Conservation (phyloP, 805 yeast species). For the Teunomyces pallodes region DNA sequence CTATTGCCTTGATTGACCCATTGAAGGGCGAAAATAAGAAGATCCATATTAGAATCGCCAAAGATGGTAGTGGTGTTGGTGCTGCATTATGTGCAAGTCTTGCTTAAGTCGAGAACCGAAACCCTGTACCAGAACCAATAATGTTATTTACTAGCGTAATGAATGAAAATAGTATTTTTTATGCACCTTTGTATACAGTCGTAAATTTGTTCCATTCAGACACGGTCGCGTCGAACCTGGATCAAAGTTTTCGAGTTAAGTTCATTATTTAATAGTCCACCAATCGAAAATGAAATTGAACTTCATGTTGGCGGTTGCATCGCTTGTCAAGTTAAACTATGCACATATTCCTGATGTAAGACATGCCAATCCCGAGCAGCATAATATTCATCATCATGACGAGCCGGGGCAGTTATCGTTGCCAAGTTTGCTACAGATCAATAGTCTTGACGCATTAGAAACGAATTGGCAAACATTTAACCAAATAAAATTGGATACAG, state of each 20-base stretch:
- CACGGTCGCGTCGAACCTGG: not conserved
- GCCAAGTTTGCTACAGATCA: constrained; percentile 32
- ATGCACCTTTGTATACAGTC: not conserved
- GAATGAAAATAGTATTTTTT: not conserved
- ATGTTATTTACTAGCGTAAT: not conserved
- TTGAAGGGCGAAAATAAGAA: constrained; percentile 75
- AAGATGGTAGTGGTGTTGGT: constrained; percentile 96
- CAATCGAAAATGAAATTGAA: not conserved
- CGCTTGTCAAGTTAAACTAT: not conserved
- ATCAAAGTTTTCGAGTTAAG: not conserved
- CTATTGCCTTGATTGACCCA: constrained; percentile 64
- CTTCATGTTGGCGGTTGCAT: not conserved
- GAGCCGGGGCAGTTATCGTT: constrained; percentile 28
- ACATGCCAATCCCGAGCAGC: not conserved
- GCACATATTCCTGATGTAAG: not conserved
- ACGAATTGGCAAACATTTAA: constrained; percentile 26
- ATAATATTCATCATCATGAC: constrained; percentile 4
- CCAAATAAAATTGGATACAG: constrained; percentile 43
- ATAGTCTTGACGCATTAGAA: constrained; percentile 21
- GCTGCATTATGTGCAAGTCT: constrained; percentile 86
- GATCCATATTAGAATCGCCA: constrained; percentile 75
- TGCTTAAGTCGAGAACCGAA: constrained; percentile 8
- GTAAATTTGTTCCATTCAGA: not conserved
- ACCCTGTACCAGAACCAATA: not conserved
- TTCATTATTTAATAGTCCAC: not conserved